phyloP scores from a whole-genome alignment of 208 protist genomes.

The Paratrypanosoma confusum region DNA sequence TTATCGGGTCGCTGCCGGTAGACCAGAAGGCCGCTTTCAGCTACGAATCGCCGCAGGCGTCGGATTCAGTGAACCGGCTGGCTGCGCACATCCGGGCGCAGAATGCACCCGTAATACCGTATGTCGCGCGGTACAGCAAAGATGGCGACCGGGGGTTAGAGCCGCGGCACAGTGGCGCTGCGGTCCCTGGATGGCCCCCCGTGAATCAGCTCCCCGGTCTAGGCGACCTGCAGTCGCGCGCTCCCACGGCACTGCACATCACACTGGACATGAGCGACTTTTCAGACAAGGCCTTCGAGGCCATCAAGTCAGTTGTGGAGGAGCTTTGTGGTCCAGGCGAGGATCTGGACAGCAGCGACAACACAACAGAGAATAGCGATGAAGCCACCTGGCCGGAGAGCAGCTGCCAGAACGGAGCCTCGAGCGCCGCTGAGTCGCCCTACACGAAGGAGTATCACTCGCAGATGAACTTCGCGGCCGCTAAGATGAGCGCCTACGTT shows the following conservation, averaged over 20 bases:
- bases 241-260: constrained; percentile 14
- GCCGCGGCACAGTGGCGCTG: neutral
- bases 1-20: constrained; percentile 28
- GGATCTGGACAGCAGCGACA: neutral
- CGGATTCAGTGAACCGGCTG: constrained; percentile 25
- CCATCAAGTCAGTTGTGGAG: constrained; percentile 32
- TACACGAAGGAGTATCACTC: constrained; percentile 22
- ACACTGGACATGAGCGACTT: constrained; percentile 69
- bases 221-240: neutral
- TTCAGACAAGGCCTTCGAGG: constrained; percentile 33
- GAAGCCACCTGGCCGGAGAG: neutral
- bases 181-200: constrained; percentile 23
- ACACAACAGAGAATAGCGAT: neutral
- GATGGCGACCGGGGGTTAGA: neutral
- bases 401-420: constrained; percentile 2
- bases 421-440: constrained; percentile 1
- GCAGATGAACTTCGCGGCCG: constrained; percentile 8
- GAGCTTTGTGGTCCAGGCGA: constrained; percentile 18
- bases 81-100: constrained; percentile 16
- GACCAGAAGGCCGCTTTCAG: constrained; percentile 36
- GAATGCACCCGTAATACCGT: constrained; percentile 27
- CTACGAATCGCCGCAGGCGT: constrained; percentile 26
- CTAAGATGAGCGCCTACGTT: constrained; percentile 43
- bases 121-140: constrained; percentile 40
- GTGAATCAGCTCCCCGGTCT: neutral